Base-by-base conservation (phyloP, 2,329 filamentous ascomycete genomes). In the Talaromyces sp. region DNA sequence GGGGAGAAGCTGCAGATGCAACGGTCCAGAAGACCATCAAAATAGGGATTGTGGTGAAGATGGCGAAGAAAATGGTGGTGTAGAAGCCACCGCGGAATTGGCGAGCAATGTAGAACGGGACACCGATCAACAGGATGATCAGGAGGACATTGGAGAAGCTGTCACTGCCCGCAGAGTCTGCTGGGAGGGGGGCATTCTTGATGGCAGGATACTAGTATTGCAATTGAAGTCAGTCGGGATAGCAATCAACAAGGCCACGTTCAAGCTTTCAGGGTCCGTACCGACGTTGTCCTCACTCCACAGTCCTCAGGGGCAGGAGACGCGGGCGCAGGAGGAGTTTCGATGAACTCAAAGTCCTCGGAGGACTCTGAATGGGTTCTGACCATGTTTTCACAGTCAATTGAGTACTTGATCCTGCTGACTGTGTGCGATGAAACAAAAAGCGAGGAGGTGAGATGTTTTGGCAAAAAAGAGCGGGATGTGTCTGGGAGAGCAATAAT, bases 111-210 rank as follows among this genome's bases (percentile, higher is more conserved):
- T 91, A 98, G 78, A 85, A 88, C 29, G 95, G 94, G 51, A 96
- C 84, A 66, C 87, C 79, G 68, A 87, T 78, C 68, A 97, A 78
- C 68, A 94, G 78, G 71, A 85, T 84, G 78, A 92, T 83, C 71
- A 98, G 88, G 72, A 90, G 80, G 72, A 84, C 81, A 82, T 95
- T 96, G 81, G 90, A 93, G 88, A 98, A 99, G 79, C 83, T 89
- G 71, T 96, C 92, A 78, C 86, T 88, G 70, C 93, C 91, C 61
- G 92, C 83, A 60, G 88, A 91, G 78, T 99, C 95, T 70, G 93
- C 94, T 43, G 95, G 95, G 51, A 98, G 88, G 70, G 95, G 93
- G 58, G 89, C 91, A 87, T 98, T 98, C 77, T 96, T 91, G 82
- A 98, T 98, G 68, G 92, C 82, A 36, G 92, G 90, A 74, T 88